Evolutionary conservation across 306 rosid genomes (phyloP), one percentile per base, ranked within the genome.

Genomic region (Dalbergia oliveri): DNA sequence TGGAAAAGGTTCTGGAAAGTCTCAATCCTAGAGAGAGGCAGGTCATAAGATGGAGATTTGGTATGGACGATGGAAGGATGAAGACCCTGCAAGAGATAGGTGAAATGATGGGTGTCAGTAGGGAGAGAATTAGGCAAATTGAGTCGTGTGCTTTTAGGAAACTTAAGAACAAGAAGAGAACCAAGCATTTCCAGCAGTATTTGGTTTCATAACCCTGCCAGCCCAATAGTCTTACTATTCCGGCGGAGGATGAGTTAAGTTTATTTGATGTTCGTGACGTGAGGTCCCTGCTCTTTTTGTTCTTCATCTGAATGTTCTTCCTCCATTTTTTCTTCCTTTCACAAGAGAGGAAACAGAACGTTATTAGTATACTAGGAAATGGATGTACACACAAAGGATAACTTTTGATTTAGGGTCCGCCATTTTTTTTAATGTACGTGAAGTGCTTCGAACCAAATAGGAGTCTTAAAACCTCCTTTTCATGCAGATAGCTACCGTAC

Each of bases 21-120:
- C 97, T 95, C 11, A 90, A 84, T 76, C 86, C 88, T 31, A 93
- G 98, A 81, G 99, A 95, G 90, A 85, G 71, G 72, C 95, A 91
- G 81, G 96, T 91, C 58, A 85, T 95, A 75, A 84, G 91, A 86
- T 95, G 97, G 97, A 93, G 99, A 82, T 95, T 86, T 69, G 99
- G 99, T 14, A 84, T 95, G 98, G 99, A 93, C 53, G 99, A 95
- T 79, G 99, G 98, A 58, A 91, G 97, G 87, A 87, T 89, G 93
- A 95, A 90, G 89, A 89, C 99, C 65, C 78, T 95, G 84, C 99
- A 91, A 87, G 99, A 95, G 88, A 93, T 95, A 73, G 98, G 99
- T 51, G 99, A 95, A 81, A 77, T 85, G 78, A 88, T 95, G 93
- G 96, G 97, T 47, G 96, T 95, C 53, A 95, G 97, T 85, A 91